Evolutionary conservation across 768 basidiomycete genomes (phyloP), one percentile per base, ranked within the genome.

Genomic region (Agaricus sinodeliciosus): DNA sequence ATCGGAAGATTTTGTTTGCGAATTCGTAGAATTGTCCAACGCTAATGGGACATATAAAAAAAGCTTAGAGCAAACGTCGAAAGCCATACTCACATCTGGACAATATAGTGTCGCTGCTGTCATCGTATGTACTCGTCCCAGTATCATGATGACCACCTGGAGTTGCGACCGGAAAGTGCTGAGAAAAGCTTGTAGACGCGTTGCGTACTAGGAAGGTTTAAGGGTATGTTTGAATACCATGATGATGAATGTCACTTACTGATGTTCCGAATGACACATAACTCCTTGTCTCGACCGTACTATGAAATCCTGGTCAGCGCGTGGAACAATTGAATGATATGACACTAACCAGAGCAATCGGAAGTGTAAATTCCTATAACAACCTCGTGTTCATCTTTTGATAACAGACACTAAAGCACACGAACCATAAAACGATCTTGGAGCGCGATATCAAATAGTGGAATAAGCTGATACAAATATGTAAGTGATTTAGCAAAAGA

Each of bases 251-350:
- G 28, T 43, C 43, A 79, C 77, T 71, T 59, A 80, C 78, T 84
- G 53, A 87, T 80, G 64, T 78, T 82, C 43, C 82, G 75, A 51
- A 89, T 82, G 41, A 72, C 67, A 41, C 87, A 85, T 1, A 87
- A 67, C 65, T 87, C 85, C 59, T 77, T 83, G 45, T 87, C 84
- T 43, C 87, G 75, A 6, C 87, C 87, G 61, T 84, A 87, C 79
- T 82, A 49, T 18, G 34, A 11, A 5, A 31, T 40, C 28, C 41
- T 31, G 13, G 55, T 55, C 43, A 43, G 51, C 18, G 39, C 26
- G 35, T 41, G 45, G 4, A 25, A 54, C 43, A 40, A 35, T 31
- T 25, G 13, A 2, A 43, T 16, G 4, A 31, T 9, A 25, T 13
- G 31, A 5, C 31, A 60, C 72, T 55, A 67, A 85, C 84, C 68